Percentiles rank a stretch among this genome's conserved stretches.
phyloP scores from a whole-genome alignment of 768 basidiomycete genomes.

The Leccinellum luteum region DNA sequence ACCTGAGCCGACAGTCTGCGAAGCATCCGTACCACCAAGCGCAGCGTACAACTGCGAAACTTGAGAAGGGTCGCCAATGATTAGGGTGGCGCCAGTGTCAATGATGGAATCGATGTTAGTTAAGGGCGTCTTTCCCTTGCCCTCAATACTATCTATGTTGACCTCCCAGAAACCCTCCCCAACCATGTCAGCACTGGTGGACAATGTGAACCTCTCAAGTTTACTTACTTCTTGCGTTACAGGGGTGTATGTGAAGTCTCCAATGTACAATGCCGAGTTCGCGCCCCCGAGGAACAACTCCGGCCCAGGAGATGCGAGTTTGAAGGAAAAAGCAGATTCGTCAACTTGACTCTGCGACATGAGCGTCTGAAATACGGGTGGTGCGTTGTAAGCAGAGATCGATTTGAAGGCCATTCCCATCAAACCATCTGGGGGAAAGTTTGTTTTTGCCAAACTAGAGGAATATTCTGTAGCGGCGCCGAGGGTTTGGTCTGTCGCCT shows the following conservation, averaged over 20 bases:
- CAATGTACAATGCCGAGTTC: constrained; percentile 42
- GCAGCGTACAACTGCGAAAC: constrained; percentile 20
- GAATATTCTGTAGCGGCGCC: constrained; percentile 13
- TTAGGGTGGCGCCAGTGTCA: constrained; percentile 21
- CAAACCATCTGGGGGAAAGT: constrained; percentile 24
- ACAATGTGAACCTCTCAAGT: not conserved
- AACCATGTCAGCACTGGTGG: not conserved
- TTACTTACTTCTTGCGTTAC: constrained; percentile 8
- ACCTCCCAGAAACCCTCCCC: constrained; percentile 21
- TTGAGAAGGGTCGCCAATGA: constrained; percentile 1
- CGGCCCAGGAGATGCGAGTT: constrained; percentile 38
- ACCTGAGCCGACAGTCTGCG: constrained; percentile 19
- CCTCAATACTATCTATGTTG: constrained; percentile 2
- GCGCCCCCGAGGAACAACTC: constrained; percentile 54
- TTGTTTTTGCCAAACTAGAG: not conserved
- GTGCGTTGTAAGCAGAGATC: constrained; percentile 33
- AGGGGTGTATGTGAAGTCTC: constrained; percentile 36
- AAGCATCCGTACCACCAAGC: constrained; percentile 27
- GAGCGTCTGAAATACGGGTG: constrained; percentile 41
- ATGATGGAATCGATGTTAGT: constrained; percentile 6
- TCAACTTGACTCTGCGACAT: constrained; percentile 32
- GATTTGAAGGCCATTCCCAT: constrained; percentile 42
- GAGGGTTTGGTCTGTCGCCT: constrained; percentile 13
- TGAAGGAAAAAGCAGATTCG: constrained; percentile 44
- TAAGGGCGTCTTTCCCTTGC: not conserved